Evolutionary conservation across 148 eudicot genomes (phyloP).

Genomic region (Vaccinium vitisidaea): DNA sequence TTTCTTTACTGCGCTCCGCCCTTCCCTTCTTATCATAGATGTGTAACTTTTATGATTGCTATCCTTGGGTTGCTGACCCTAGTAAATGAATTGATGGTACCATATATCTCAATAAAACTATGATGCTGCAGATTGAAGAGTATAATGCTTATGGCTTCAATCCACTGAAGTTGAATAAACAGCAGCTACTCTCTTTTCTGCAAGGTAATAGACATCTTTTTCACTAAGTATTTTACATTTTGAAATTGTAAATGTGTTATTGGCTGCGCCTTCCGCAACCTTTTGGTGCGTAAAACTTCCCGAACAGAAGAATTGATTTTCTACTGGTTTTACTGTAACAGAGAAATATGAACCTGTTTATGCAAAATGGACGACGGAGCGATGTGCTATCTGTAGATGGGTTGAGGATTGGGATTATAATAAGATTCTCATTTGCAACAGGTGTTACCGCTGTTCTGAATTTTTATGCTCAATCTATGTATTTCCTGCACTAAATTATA

Average conservation of each 20-base stretch:
- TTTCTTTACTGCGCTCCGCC: not conserved
- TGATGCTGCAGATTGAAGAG: slow-evolving; percentile 56
- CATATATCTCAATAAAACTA: not conserved
- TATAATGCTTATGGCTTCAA: slow-evolving; percentile 37
- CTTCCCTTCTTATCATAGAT: not conserved
- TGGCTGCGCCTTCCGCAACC: not conserved
- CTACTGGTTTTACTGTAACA: slow-evolving; percentile 26
- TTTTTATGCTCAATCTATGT: not conserved
- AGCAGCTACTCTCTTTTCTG: slow-evolving; percentile 58
- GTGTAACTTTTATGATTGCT: not conserved
- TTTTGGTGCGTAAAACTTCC: not conserved
- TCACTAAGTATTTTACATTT: not conserved
- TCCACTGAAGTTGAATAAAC: slow-evolving; percentile 48
- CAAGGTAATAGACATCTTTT: slow-evolving; percentile 41
- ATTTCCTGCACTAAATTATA: not conserved
- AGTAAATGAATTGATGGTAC: not conserved
- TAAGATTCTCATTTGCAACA: slow-evolving; percentile 90
- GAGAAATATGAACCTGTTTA: slow-evolving; percentile 71
- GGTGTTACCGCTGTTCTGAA: slow-evolving; percentile 37
- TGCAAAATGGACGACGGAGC: slow-evolving; percentile 91
- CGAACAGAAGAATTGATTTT: not conserved
- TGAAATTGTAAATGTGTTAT: not conserved
- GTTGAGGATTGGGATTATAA: slow-evolving; percentile 91
- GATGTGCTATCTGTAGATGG: slow-evolving; percentile 97
- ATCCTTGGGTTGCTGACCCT: not conserved